A percentile compares a stretch with the other conserved stretches of the same genome.
Conservation (phyloP, 192 early-diverging fungal genomes). For the Coemansia sp. region DNA sequence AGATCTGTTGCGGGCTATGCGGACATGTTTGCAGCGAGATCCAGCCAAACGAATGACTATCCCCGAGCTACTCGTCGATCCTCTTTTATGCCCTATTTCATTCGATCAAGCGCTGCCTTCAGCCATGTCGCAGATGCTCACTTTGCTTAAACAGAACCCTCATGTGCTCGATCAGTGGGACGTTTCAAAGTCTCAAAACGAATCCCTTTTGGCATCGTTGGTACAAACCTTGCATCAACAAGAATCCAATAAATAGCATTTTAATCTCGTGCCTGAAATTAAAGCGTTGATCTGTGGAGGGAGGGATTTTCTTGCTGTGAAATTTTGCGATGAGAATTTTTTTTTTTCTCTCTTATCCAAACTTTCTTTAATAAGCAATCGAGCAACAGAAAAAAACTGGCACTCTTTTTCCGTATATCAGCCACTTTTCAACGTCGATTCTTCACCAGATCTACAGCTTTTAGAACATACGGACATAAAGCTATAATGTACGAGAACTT, state of each 20-base stretch:
- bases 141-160: constrained; percentile 39
- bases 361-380: too few relatives aligned
- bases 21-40: constrained; percentile 67
- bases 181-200: constrained; percentile 41
- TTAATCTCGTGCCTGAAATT: too few relatives aligned
- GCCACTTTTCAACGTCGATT: too few relatives aligned
- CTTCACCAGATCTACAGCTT: too few relatives aligned
- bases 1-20: constrained; percentile 61
- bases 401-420: too few relatives aligned
- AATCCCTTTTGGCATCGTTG: constrained; percentile 26
- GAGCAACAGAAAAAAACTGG: too few relatives aligned
- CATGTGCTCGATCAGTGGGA: constrained; percentile 49
- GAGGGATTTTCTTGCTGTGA: background rate
- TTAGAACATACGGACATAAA: too few relatives aligned
- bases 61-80: constrained; percentile 63
- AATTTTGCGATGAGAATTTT: constrained; percentile 1
- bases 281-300: too few relatives aligned
- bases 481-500: constrained; percentile 68
- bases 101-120: constrained; percentile 35
- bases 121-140: constrained; percentile 45
- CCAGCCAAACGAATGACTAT: constrained; percentile 66
- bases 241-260: constrained; percentile 22
- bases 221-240: constrained; percentile 22
- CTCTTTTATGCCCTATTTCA: constrained; percentile 56
- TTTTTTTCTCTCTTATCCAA: too few relatives aligned